These are phyloP conservation scores for Kodamaea sp. DNA, from an alignment of 1,139 yeast species.

Conservation along the genomic window DNA sequence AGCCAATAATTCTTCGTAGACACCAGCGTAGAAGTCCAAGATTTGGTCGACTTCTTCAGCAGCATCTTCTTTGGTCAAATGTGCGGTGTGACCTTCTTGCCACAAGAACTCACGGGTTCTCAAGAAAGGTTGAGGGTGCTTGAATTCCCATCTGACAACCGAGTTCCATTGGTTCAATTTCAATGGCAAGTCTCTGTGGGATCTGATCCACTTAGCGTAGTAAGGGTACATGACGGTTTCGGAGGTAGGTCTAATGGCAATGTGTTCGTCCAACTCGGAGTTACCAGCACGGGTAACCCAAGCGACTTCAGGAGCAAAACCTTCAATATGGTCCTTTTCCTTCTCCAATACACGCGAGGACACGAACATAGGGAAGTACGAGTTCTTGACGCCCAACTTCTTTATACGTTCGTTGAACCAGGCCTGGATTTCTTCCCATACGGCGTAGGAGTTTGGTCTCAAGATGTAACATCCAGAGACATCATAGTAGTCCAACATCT, in stretches of 20 bases:
- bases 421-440: conserved; percentile 93
- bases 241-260: conserved; percentile 98
- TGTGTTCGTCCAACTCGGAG: conserved; percentile 94
- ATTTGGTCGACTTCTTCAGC: conserved; percentile 81
- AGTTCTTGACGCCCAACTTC: conserved; percentile 86
- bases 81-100: conserved; percentile 99
- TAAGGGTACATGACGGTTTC: conserved; percentile 99
- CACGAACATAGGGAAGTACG: conserved; percentile 99
- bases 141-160: conserved; percentile 99
- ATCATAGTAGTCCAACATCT: conserved; percentile 97
- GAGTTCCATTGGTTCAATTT: conserved; percentile 99
- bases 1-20: conserved; percentile 90
- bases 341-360: conserved; percentile 88
- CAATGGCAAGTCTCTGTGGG: conserved; percentile 96
- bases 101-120: conserved; percentile 99
- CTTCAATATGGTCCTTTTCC: conserved; percentile 98
- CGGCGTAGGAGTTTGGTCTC: conserved; percentile 91
- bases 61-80: conserved; percentile 79
- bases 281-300: conserved; percentile 98
- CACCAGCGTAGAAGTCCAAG: conserved; percentile 78
- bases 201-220: conserved; percentile 98
- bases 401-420: conserved; percentile 84
- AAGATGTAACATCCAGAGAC: conserved; percentile 98
- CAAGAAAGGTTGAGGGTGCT: conserved; percentile 98
- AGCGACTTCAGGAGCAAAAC: conserved; percentile 99